These are phyloP conservation scores for Fusarium marasasianum DNA, from an alignment of 2,329 filamentous ascomycete genomes.

Conservation along the genomic window DNA sequence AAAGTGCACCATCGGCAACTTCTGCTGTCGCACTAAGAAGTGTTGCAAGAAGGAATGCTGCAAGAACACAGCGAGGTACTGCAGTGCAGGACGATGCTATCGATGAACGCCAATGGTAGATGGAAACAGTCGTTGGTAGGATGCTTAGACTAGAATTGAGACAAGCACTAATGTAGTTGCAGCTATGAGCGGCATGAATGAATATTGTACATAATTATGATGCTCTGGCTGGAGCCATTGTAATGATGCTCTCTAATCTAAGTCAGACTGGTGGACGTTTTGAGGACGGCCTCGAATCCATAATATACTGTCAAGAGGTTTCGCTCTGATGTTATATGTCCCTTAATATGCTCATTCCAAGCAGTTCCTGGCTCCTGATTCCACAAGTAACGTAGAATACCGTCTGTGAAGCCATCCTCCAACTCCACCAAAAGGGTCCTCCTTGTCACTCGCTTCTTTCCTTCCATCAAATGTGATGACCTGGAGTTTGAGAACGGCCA, in stretches of 20 bases:
- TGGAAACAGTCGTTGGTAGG: too few relatives aligned
- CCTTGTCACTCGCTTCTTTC: slow-evolving; percentile 8
- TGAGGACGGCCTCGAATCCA: too few relatives aligned
- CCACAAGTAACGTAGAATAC: slow-evolving; percentile 28
- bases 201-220: too few relatives aligned
- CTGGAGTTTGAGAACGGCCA: slow-evolving; percentile 2
- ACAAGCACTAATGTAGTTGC: too few relatives aligned
- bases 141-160: too few relatives aligned
- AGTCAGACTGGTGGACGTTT: too few relatives aligned
- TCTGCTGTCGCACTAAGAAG: slow-evolving; percentile 21
- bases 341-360: neutral
- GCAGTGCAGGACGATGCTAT: slow-evolving; percentile 11
- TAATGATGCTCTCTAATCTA: too few relatives aligned
- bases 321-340: neutral
- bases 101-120: too few relatives aligned
- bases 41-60: slow-evolving; percentile 25
- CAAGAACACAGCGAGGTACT: slow-evolving; percentile 11
- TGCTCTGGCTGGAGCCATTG: too few relatives aligned
- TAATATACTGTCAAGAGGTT: too few relatives aligned
- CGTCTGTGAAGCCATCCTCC: slow-evolving; percentile 30
- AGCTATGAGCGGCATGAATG: too few relatives aligned
- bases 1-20: slow-evolving; percentile 1
- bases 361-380: slow-evolving; percentile 35
- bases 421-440: slow-evolving; percentile 28
- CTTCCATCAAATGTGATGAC: slow-evolving; percentile 28